phyloP scores from a whole-genome alignment of 192 early-diverging fungal species.

The Pilobolus umbonatus region DNA sequence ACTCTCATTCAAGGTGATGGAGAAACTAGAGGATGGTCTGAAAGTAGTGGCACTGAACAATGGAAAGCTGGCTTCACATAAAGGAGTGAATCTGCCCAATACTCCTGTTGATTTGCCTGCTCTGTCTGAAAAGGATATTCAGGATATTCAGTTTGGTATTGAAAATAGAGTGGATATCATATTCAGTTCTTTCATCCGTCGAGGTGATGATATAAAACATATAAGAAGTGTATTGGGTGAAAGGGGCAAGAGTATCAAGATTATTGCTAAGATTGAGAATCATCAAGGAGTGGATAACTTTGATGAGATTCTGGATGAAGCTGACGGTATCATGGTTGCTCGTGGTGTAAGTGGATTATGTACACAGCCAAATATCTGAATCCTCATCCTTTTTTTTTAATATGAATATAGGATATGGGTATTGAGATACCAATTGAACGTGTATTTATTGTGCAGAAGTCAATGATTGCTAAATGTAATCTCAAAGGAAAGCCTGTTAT shows the following conservation, averaged over 20 bases:
- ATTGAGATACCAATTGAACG: slow-evolving; percentile 91
- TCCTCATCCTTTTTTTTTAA: not conserved
- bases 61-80: slow-evolving; percentile 77
- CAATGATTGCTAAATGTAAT: slow-evolving; percentile 96
- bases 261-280: slow-evolving; percentile 93
- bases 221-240: slow-evolving; percentile 78
- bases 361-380: not conserved
- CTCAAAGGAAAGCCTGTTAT: slow-evolving; percentile 89
- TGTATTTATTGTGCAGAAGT: slow-evolving; percentile 87
- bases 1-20: slow-evolving; percentile 84
- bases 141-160: slow-evolving; percentile 83
- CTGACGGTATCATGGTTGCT: slow-evolving; percentile 95
- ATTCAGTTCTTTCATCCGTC: slow-evolving; percentile 90
- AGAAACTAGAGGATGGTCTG: slow-evolving; percentile 48
- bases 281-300: slow-evolving; percentile 91
- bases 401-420: slow-evolving; percentile 59
- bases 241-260: slow-evolving; percentile 78
- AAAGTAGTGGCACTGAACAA: slow-evolving; percentile 65
- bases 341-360: slow-evolving; percentile 50
- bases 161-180: slow-evolving; percentile 88
- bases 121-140: slow-evolving; percentile 85
- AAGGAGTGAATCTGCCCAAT: slow-evolving; percentile 89
- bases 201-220: slow-evolving; percentile 80
- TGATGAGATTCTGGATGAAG: slow-evolving; percentile 86
- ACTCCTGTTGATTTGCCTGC: slow-evolving; percentile 83